Evolutionary conservation across 2,329 filamentous ascomycete genomes (phyloP), one percentile per base, ranked within the genome.

Genomic region (Amesomyces nigricolor): DNA sequence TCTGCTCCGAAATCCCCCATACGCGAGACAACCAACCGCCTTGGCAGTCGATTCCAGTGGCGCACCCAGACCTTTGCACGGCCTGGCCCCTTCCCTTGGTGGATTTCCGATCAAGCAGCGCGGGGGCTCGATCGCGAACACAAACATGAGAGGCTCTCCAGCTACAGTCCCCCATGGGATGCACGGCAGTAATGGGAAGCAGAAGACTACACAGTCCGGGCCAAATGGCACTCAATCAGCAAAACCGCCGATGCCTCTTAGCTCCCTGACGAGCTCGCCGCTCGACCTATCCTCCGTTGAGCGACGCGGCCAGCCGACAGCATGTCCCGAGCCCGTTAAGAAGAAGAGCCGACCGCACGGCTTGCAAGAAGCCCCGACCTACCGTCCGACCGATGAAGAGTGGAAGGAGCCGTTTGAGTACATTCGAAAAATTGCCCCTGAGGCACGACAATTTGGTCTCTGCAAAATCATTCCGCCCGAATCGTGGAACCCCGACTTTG

Each of bases 381-480:
- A 90, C 70, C 80, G 85, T 61, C 94, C 94, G 32, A 96, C 89
- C 0, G 86, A 90, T 63, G 91, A 96, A 64, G 91, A 99, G 71
- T 99, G 94, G 78, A 89, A 87, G 66, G 91, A 99, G 65, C 94
- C 94, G 0, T 85, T 96, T 67, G 88, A 88, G 64, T 99, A 96
- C 67, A 91, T 99, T 65, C 86, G 86, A 68, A 96, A 92, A 72
- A 96, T 99, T 63, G 79, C 86, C 1, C 85, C 89, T 1, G 91
- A 96, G 69, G 94, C 89, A 22, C 82, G 80, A 62, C 84, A 91
- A 65, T 97, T 88, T 72, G 94, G 94, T 49, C 88, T 99, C 52
- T 91, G 91, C 79, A 96, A 96, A 72, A 89, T 99, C 59, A 88
- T 99, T 54, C 94, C 94, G 5, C 94, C 94, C 0, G 89, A 94